phyloP scores from a whole-genome alignment of 352 stramenopile genomes.

The Blastocystis sp. region DNA sequence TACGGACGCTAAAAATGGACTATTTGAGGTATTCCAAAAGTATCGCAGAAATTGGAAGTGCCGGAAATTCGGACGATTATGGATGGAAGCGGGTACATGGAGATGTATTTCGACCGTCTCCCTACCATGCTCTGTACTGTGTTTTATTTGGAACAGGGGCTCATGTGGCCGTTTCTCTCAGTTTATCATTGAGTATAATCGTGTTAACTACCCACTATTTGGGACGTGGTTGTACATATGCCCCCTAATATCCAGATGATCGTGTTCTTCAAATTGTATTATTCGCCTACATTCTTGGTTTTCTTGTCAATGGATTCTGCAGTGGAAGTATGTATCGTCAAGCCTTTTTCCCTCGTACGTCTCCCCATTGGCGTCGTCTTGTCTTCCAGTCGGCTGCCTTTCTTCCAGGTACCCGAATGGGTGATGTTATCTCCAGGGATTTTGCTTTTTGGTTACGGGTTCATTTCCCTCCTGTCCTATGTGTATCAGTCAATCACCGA shows the following conservation, averaged over 20 bases:
- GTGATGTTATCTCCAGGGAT: not conserved
- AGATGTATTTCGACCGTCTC: conserved; percentile 84
- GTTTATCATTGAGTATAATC: conserved; percentile 87
- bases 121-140: conserved; percentile 83
- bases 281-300: conserved; percentile 64
- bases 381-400: conserved; percentile 64
- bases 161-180: conserved; percentile 75
- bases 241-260: conserved; percentile 87
- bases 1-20: conserved; percentile 85
- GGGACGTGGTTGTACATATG: not conserved
- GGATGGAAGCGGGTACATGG: conserved; percentile 92
- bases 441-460: conserved; percentile 52
- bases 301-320: conserved; percentile 63
- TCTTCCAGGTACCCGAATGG: conserved; percentile 64
- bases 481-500: conserved; percentile 89
- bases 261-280: conserved; percentile 68
- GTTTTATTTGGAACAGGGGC: conserved; percentile 87
- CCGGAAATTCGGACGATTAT: conserved; percentile 74
- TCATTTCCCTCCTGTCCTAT: conserved; percentile 78
- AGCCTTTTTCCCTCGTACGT: conserved; percentile 62
- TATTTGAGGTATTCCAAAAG: conserved; percentile 72
- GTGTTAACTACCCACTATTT: conserved; percentile 70
- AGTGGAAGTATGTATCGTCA: conserved; percentile 62
- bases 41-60: conserved; percentile 68
- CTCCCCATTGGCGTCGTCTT: conserved; percentile 62